phyloP scores from a whole-genome alignment of 805 yeast genomes.

The Saccharomyces cerevisiae region DNA sequence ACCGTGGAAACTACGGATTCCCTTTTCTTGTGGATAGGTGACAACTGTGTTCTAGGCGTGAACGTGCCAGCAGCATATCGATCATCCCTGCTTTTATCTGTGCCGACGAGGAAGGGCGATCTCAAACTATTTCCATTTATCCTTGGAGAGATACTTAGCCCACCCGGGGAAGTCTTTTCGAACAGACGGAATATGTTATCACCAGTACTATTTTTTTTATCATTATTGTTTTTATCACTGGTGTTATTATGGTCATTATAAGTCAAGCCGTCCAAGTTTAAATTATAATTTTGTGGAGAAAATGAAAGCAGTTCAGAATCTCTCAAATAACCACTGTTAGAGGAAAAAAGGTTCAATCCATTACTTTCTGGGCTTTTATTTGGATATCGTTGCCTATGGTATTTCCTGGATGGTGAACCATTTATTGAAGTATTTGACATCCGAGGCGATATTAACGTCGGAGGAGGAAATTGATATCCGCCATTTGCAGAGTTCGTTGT shows the following conservation, averaged over 20 bases:
- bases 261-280: not conserved
- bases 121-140: not conserved
- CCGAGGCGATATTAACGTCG: conserved; percentile 7
- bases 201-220: not conserved
- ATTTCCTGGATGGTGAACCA: conserved; percentile 17
- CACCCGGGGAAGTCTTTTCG: not conserved
- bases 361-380: not conserved
- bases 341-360: not conserved
- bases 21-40: conserved; percentile 18
- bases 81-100: not conserved
- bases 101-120: not conserved
- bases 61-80: not conserved
- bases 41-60: conserved; percentile 1
- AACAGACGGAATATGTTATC: not conserved
- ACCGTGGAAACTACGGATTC: conserved; percentile 26
- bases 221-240: not conserved
- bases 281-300: not conserved
- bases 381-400: not conserved
- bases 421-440: conserved; percentile 20
- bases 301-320: not conserved
- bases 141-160: not conserved
- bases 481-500: conserved; percentile 28
- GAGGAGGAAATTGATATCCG: conserved; percentile 31
- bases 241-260: not conserved
- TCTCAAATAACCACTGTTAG: not conserved